Conservation (phyloP, 2,329 filamentous ascomycete species). For the Paecilomyces niveus region DNA sequence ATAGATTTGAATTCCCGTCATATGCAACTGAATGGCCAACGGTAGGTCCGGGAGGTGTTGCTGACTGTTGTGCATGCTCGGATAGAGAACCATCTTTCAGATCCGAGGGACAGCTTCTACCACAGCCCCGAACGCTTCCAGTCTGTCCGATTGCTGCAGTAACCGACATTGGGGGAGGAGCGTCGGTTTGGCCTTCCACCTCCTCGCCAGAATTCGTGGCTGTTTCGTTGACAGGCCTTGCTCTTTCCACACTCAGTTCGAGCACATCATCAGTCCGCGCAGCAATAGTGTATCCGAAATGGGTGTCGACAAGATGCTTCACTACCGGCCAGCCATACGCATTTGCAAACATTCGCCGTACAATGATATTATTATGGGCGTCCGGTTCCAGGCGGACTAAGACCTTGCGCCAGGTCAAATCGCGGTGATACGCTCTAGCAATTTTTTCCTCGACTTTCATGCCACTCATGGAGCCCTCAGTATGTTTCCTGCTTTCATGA, state of each 20-base stretch:
- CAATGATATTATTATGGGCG: constrained; percentile 97
- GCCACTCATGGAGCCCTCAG: constrained; percentile 20
- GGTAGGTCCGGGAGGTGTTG: background rate
- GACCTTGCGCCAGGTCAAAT: constrained; percentile 92
- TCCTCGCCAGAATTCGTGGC: constrained; percentile 61
- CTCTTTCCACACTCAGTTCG: constrained; percentile 61
- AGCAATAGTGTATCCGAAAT: constrained; percentile 71
- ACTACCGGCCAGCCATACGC: constrained; percentile 97
- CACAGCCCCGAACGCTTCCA: background rate
- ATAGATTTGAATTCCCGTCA: background rate
- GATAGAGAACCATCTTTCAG: background rate
- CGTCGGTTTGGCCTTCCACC: constrained; percentile 38
- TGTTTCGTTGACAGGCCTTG: constrained; percentile 50
- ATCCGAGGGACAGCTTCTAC: background rate
- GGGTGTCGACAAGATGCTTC: constrained; percentile 88
- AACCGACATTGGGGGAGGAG: background rate
- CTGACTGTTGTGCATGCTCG: background rate
- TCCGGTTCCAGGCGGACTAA: constrained; percentile 92
- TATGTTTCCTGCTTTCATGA: constrained; percentile 3
- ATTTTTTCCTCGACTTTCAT: constrained; percentile 98
- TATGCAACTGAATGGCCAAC: background rate
- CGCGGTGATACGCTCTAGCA: constrained; percentile 85
- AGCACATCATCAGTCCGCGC: constrained; percentile 61
- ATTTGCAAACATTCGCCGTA: constrained; percentile 92
- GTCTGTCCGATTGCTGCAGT: background rate